Evolutionary conservation across 495 filamentous ascomycete genomes (phyloP).

Genomic region (Aspergillus asperescens): DNA sequence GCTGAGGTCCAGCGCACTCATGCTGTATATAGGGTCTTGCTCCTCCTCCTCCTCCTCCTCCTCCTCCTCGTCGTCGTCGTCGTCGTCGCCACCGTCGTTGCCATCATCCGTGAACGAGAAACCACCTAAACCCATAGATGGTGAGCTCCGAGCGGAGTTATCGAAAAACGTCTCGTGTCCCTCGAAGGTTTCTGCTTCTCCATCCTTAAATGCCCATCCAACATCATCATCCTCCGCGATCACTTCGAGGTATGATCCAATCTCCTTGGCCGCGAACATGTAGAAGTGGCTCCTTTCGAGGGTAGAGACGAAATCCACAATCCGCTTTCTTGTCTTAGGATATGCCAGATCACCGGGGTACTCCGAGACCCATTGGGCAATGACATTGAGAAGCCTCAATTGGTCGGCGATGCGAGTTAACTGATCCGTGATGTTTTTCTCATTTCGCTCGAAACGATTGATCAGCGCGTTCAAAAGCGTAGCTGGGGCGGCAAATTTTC

Average conservation of each 20-base stretch:
- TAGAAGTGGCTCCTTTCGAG: constrained; percentile 69
- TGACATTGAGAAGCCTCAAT: constrained; percentile 71
- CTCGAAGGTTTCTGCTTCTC: constrained; percentile 41
- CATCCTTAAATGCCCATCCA: constrained; percentile 68
- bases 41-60: constrained; percentile 35
- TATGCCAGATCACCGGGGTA: constrained; percentile 92
- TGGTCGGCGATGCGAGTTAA: constrained; percentile 73
- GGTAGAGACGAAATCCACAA: constrained; percentile 65
- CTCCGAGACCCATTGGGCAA: constrained; percentile 82
- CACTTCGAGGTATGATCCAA: constrained; percentile 59
- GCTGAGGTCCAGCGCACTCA: constrained; percentile 41
- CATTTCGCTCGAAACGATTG: constrained; percentile 63
- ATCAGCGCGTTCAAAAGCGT: constrained; percentile 70
- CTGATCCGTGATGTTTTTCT: constrained; percentile 53
- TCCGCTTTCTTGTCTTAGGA: constrained; percentile 61
- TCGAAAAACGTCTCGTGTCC: constrained; percentile 36
- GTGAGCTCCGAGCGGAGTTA: constrained; percentile 36
- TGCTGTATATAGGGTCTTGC: constrained; percentile 40
- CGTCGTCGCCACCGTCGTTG: constrained; percentile 9
- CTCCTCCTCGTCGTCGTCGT: constrained; percentile 32
- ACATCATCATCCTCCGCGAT: constrained; percentile 73
- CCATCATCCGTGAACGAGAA: constrained; percentile 12
- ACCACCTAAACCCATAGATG: constrained; percentile 32
- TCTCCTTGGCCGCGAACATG: constrained; percentile 76
- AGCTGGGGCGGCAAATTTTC: constrained; percentile 81